phyloP scores from a whole-genome alignment of 345 rosid genomes.

The Pseudoturritis turrita region DNA sequence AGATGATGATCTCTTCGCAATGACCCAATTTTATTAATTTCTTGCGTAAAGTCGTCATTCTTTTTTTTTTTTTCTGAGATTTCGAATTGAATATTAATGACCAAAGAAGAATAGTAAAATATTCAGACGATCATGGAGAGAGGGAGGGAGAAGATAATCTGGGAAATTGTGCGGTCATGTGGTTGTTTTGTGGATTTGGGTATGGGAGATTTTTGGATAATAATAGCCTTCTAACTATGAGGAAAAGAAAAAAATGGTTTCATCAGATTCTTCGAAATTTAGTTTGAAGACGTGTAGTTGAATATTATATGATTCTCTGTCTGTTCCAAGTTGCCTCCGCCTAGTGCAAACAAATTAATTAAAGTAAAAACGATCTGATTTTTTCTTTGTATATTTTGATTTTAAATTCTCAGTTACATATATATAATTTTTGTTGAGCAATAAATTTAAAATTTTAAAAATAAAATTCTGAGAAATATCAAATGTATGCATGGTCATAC shows the following conservation, averaged over 20 bases:
- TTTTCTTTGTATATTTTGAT: too few species aligned
- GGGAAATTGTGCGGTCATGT: constrained; percentile 28
- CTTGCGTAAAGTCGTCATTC: background rate
- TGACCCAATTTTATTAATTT: background rate
- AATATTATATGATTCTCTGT: background rate
- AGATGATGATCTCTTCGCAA: background rate
- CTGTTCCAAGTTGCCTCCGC: background rate
- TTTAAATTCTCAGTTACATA: too few species aligned
- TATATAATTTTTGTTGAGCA: too few species aligned
- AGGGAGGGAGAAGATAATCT: background rate
- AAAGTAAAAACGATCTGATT: too few species aligned
- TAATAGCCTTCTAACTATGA: background rate
- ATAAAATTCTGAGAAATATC: too few species aligned
- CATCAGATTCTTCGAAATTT: background rate
- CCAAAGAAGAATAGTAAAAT: background rate
- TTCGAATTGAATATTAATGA: background rate
- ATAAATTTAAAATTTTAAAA: too few species aligned
- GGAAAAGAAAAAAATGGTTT: background rate
- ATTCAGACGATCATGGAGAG: background rate
- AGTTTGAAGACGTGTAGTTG: background rate
- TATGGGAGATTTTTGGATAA: background rate
- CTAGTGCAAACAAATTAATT: background rate
- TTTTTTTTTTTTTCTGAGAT: background rate
- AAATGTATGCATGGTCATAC: too few species aligned
- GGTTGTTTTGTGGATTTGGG: constrained; percentile 7